Evolutionary conservation across 2,329 filamentous ascomycete genomes (phyloP).

Genomic region (Pezicula radicicola): DNA sequence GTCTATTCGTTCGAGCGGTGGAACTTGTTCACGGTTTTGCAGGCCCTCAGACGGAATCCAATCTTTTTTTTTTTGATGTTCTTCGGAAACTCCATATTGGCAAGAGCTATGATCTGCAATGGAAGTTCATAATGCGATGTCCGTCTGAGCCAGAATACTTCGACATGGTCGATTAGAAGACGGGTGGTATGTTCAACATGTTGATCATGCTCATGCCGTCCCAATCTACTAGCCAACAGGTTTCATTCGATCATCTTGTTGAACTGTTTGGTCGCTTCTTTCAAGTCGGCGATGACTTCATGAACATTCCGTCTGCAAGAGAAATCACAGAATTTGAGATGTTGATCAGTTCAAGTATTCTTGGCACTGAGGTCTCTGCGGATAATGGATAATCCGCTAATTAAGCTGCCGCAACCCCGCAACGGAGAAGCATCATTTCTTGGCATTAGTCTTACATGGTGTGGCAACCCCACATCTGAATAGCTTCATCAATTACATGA

Average conservation of each 20-base stretch:
- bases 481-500: too few relatives aligned
- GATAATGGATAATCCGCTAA: too few relatives aligned
- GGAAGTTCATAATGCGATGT: neutral
- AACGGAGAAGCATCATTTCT: too few relatives aligned
- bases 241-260: neutral
- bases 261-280: neutral
- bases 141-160: neutral
- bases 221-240: neutral
- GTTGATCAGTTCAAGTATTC: too few relatives aligned
- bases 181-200: neutral
- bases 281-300: neutral
- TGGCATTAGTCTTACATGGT: too few relatives aligned
- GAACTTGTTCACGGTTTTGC: neutral
- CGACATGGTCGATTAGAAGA: neutral
- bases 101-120: neutral
- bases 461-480: too few relatives aligned
- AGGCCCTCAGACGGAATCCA: neutral
- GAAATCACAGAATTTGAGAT: too few relatives aligned
- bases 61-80: neutral
- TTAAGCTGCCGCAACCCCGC: too few relatives aligned
- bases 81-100: neutral
- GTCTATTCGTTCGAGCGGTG: conserved; percentile 17
- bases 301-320: too few relatives aligned
- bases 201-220: neutral
- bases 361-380: too few relatives aligned